These are phyloP conservation scores for Babesia sp. DNA, from an alignment of 169 alveolate genomes.

Conservation along the genomic window DNA sequence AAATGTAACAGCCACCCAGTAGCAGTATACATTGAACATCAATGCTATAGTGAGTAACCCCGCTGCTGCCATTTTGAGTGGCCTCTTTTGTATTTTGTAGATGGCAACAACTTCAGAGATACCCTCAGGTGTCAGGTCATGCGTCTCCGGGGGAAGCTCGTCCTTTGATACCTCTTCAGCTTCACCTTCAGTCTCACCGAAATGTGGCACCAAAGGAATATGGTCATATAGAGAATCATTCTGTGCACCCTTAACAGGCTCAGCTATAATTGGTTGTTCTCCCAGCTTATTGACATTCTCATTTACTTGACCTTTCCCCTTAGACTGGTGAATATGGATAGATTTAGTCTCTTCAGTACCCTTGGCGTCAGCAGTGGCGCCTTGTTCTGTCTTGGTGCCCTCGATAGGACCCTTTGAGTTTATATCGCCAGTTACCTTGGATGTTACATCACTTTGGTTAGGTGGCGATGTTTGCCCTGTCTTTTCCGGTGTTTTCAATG, in stretches of 20 bases:
- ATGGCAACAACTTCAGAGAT: slow-evolving; percentile 62
- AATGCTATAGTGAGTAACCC: slow-evolving; percentile 46
- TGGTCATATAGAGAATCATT: slow-evolving; percentile 47
- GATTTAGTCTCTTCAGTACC: neutral
- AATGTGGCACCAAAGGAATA: slow-evolving; percentile 64
- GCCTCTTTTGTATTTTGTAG: slow-evolving; percentile 66
- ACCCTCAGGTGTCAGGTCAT: slow-evolving; percentile 61
- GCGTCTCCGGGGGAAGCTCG: slow-evolving; percentile 68
- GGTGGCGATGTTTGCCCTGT: neutral
- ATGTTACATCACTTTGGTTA: neutral
- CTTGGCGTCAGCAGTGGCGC: neutral
- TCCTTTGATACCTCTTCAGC: slow-evolving; percentile 69
- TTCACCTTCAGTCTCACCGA: slow-evolving; percentile 71
- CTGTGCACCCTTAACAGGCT: neutral
- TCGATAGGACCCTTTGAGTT: neutral
- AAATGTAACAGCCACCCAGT: slow-evolving; percentile 66
- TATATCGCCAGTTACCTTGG: neutral
- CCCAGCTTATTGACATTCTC: neutral
- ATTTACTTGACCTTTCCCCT: neutral
- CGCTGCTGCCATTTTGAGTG: slow-evolving; percentile 60
- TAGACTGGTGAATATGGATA: neutral
- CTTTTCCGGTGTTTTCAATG: neutral
- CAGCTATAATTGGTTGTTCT: neutral
- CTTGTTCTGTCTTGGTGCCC: neutral
- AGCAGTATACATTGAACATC: slow-evolving; percentile 56